These are phyloP conservation scores for Aspergillus persii DNA, from an alignment of 2,329 filamentous ascomycete species.

Conservation along the genomic window DNA sequence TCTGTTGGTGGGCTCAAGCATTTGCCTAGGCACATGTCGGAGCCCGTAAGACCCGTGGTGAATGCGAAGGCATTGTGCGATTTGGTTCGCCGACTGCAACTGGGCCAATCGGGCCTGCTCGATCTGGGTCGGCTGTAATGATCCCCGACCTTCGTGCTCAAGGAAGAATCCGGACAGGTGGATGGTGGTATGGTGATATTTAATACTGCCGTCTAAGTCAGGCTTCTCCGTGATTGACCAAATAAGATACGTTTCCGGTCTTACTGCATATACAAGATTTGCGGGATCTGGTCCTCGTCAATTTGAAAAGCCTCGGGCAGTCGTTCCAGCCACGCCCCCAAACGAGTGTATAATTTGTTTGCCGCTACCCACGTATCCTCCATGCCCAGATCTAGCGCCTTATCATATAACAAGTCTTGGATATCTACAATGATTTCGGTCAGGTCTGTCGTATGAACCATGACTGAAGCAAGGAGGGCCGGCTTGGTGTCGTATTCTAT, in stretches of 20 bases:
- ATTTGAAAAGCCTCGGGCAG: conserved; percentile 19
- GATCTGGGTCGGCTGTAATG: conserved; percentile 6
- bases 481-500: conserved; percentile 24
- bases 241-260: background rate
- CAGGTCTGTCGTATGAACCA: conserved; percentile 21
- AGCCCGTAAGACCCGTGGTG: conserved; percentile 29
- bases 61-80: conserved; percentile 25
- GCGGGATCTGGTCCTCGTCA: conserved; percentile 22
- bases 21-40: conserved; percentile 27
- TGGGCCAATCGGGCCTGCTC: conserved; percentile 17
- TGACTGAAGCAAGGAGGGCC: conserved; percentile 26
- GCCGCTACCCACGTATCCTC: conserved; percentile 19
- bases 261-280: conserved; percentile 31
- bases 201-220: conserved; percentile 21
- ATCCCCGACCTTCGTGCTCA: conserved; percentile 13
- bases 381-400: conserved; percentile 10
- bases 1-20: conserved; percentile 25
- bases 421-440: conserved; percentile 22
- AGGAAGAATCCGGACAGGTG: conserved; percentile 25
- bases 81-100: conserved; percentile 22
- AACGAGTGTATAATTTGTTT: conserved; percentile 16
- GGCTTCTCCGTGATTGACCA: background rate
- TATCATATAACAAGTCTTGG: conserved; percentile 26
- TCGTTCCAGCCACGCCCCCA: conserved; percentile 22
- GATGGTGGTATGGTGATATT: conserved; percentile 27